Evolutionary conservation across 73 alveolate species (phyloP).

Genomic region (Symbiodinium pilosum): DNA sequence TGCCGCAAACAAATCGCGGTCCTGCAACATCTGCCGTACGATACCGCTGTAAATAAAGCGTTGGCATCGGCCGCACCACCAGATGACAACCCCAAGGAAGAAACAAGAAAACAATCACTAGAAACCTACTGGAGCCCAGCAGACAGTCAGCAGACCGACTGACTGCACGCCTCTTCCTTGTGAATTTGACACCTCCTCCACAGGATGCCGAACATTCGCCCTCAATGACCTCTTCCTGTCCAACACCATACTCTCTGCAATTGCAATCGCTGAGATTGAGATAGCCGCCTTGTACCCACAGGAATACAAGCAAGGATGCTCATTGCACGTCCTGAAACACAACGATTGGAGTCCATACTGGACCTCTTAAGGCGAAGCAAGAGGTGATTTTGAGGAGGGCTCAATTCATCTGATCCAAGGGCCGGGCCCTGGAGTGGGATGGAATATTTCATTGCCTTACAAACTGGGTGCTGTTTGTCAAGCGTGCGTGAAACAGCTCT

Average conservation of each 20-base stretch:
- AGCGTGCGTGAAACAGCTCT: background rate
- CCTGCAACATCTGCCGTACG: no score
- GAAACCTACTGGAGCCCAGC: no score
- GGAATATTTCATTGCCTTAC: constrained; percentile 32
- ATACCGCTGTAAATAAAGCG: no score
- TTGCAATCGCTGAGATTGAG: background rate
- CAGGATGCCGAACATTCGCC: constrained; percentile 59
- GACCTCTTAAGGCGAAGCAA: no score
- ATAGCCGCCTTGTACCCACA: constrained; percentile 30
- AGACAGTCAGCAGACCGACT: no score
- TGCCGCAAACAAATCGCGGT: no score
- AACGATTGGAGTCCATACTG: no score
- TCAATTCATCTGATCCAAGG: background rate
- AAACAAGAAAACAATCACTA: background rate
- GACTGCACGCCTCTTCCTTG: constrained; percentile 61
- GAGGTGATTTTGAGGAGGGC: background rate
- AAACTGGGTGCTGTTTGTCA: no score
- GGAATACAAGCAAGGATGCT: constrained; percentile 47
- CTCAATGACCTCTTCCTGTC: constrained; percentile 30
- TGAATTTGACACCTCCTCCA: constrained; percentile 72
- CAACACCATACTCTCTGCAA: background rate
- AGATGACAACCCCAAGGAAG: background rate
- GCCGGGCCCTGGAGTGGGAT: constrained; percentile 24
- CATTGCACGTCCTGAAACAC: constrained; percentile 54
- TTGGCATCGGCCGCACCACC: no score